These are phyloP conservation scores for Dictyostelium intermedium DNA, from an alignment of 78 protist genomes.

Conservation along the genomic window DNA sequence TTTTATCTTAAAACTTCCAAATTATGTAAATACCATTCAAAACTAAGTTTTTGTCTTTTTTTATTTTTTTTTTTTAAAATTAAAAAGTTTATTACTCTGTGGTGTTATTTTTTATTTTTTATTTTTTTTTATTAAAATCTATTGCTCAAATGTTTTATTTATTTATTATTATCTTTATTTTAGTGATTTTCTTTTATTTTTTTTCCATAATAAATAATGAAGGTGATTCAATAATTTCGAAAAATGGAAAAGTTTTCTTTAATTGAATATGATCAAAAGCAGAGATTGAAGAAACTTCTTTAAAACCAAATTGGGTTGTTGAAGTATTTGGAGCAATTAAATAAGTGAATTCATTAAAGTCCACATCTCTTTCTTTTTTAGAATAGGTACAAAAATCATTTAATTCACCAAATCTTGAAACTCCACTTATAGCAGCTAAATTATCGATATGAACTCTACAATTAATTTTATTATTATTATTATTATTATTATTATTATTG, in stretches of 20 bases:
- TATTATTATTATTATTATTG: too few relatives aligned
- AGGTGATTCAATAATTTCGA: background rate
- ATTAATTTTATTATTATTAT: too few relatives aligned
- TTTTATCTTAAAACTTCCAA: too few relatives aligned
- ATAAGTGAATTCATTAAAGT: conserved; percentile 3
- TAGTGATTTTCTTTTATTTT: background rate
- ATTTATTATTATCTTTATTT: too few relatives aligned
- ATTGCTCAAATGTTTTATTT: too few relatives aligned
- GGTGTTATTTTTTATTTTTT: too few relatives aligned
- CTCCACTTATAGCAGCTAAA: conserved; percentile 78
- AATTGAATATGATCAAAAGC: background rate
- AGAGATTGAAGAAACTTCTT: background rate
- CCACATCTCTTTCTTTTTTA: conserved; percentile 50
- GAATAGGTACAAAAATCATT: conserved; percentile 1
- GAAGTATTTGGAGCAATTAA: conserved; percentile 32
- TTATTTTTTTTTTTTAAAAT: too few relatives aligned
- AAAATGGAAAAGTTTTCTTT: background rate
- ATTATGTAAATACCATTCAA: too few relatives aligned
- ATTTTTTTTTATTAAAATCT: too few relatives aligned
- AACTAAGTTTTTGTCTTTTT: too few relatives aligned
- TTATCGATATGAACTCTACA: conserved; percentile 75
- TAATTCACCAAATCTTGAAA: conserved; percentile 69
- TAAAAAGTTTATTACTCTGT: too few relatives aligned
- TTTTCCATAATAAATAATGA: background rate
- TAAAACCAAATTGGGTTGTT: background rate